Conservation (phyloP, 768 basidiomycete species). For the Boletus rubropictus region DNA sequence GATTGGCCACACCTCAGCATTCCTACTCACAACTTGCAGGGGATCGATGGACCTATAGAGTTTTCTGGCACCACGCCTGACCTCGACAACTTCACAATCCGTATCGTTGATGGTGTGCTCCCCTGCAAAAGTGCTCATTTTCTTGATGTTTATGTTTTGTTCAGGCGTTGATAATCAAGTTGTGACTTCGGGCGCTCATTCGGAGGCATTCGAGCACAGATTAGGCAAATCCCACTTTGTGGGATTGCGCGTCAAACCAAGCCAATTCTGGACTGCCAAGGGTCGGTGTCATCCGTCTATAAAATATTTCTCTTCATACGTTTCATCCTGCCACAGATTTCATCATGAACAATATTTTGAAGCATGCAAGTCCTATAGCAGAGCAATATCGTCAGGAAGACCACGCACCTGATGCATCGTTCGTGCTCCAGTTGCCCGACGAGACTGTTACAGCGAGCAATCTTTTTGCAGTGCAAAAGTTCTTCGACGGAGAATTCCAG, state of each 20-base stretch:
- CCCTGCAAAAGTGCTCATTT: background rate
- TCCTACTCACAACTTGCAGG: constrained; percentile 41
- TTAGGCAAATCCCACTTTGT: constrained; percentile 68
- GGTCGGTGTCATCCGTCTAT: constrained; percentile 36
- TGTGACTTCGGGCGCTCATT: constrained; percentile 50
- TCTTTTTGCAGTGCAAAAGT: constrained; percentile 82
- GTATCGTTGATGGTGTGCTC: constrained; percentile 66
- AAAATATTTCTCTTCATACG: background rate
- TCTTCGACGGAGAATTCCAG: constrained; percentile 76
- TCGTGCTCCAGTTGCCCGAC: constrained; percentile 70
- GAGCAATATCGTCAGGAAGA: constrained; percentile 45
- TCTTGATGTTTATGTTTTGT: constrained; percentile 5
- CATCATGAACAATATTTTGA: constrained; percentile 55
- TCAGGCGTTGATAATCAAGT: constrained; percentile 57
- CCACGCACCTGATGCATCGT: constrained; percentile 71
- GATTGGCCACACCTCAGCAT: background rate
- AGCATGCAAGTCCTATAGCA: constrained; percentile 50
- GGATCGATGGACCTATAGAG: constrained; percentile 61
- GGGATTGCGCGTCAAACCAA: constrained; percentile 55
- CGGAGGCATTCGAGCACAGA: constrained; percentile 50
- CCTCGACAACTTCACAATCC: constrained; percentile 76
- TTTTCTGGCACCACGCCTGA: constrained; percentile 73
- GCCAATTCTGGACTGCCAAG: constrained; percentile 80
- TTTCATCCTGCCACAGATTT: constrained; percentile 39
- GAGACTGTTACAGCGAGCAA: constrained; percentile 69